A percentile compares a stretch with the other conserved stretches of the same genome.
Conservation (phyloP, 805 yeast genomes). For the Spathaspora girioi region DNA sequence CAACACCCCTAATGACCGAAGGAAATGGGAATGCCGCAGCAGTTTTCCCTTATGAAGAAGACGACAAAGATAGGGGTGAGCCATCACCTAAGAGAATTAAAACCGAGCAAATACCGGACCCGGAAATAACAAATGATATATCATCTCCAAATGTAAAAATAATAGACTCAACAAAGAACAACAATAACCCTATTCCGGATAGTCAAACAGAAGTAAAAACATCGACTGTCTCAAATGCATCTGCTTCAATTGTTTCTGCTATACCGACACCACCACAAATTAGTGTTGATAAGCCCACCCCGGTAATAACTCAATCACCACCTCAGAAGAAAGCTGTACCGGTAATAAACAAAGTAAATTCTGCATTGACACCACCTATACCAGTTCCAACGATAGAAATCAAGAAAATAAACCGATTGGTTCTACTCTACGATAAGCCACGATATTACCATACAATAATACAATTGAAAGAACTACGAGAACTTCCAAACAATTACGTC, state of each 20-base stretch:
- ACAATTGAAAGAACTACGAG: conserved; percentile 22
- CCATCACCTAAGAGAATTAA: neutral
- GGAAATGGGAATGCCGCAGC: neutral
- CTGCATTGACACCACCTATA: neutral
- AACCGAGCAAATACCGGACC: neutral
- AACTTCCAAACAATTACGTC: conserved; percentile 12
- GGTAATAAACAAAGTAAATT: neutral
- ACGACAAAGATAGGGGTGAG: neutral
- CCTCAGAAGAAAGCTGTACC: neutral
- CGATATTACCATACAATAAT: conserved; percentile 22
- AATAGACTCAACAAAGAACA: neutral
- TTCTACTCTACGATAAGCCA: conserved; percentile 24
- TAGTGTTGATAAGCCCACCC: neutral
- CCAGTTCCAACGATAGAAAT: neutral
- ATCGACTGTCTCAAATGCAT: neutral
- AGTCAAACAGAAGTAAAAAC: neutral
- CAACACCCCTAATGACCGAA: neutral
- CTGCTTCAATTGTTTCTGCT: neutral
- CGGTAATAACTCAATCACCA: neutral
- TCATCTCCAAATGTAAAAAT: neutral
- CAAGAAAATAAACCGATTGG: conserved; percentile 9
- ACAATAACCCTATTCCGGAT: neutral
- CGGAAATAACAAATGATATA: neutral
- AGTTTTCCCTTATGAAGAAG: neutral
- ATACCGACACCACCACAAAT: neutral